Base-by-base conservation (phyloP, 208 protist genomes). In the Acanthamoeba triangularis region DNA sequence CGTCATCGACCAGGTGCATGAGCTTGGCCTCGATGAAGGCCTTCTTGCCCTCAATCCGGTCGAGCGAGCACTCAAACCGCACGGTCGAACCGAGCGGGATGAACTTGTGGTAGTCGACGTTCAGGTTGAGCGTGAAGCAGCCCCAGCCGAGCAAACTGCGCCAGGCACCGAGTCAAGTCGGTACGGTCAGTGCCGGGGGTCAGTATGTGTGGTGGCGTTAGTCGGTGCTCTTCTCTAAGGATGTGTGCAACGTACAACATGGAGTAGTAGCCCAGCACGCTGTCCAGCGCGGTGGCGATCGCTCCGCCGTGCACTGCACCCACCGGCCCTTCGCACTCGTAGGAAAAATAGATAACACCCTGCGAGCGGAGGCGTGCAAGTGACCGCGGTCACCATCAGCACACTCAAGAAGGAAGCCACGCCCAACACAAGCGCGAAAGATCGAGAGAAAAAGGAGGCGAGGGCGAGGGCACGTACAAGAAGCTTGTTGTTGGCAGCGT, bases 61-160 rank as follows among this genome's bases (percentile, higher is more conserved):
- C 49, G 3, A 63, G 14, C n/a, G 80, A 65, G 80, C 80, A 88
- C 33, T 88, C 80, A 28, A 88, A 88, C 14, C 80, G 80, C 80
- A 88, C 80, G 20, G 80, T 88, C 16, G 80, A 88, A 14, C 80
- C 80, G 4, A 88, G 80, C 33, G 80, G 80, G 47, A 88, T 88
- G 80, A 88, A 88, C 80, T 65, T 88, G 25, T 88, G 11, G 52
- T 88, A 88, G 80, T 88, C 80, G 3, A 88, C 80, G 33, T 88
- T 88, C 80, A 88, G 20, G 80, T 88, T 88, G 23, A 88, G 80
- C n/a, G 80, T 88, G 80, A 88, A 88, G 52, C 80, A 88, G 47
- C 80, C 80, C 44, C 44, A 88, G 7, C 80, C 80, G 5, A 88
- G n/a, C 80, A 88, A 88, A 7, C 80, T 78, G 28, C 49, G 59